phyloP scores from a whole-genome alignment of 2,329 filamentous ascomycete species.

The Nigrospora sphaerica region DNA sequence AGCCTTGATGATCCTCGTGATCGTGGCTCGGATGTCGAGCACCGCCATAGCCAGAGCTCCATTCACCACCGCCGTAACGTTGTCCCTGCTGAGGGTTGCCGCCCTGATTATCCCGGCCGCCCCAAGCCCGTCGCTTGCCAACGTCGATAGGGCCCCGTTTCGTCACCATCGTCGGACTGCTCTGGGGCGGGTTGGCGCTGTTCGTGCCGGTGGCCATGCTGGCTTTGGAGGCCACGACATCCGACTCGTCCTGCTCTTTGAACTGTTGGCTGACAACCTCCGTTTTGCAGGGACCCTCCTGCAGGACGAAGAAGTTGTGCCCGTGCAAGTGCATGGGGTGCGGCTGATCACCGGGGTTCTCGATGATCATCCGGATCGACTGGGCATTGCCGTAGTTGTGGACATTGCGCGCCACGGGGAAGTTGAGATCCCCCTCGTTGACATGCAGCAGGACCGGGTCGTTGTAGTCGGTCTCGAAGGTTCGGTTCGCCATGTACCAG shows the following conservation, averaged over 20 bases:
- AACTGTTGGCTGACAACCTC: conserved; percentile 8
- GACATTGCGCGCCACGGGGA: conserved; percentile 9
- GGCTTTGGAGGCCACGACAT: too few species aligned
- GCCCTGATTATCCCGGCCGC: neutral
- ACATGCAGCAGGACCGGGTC: conserved; percentile 11
- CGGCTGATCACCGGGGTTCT: conserved; percentile 17
- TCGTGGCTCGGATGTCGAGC: neutral
- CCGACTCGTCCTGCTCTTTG: neutral
- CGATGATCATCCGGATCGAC: conserved; percentile 21
- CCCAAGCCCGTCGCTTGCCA: neutral
- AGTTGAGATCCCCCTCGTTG: conserved; percentile 6
- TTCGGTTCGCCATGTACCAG: conserved; percentile 12
- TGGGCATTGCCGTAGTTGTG: conserved; percentile 12
- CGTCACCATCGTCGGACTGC: neutral
- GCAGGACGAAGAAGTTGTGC: conserved; percentile 39
- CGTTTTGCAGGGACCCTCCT: conserved; percentile 16
- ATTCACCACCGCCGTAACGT: too few species aligned
- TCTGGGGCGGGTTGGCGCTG: neutral
- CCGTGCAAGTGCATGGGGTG: conserved; percentile 44
- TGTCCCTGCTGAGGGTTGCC: neutral
- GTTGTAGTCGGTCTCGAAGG: conserved; percentile 13
- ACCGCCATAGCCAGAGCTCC: neutral
- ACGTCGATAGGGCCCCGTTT: too few species aligned
- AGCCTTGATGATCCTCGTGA: neutral
- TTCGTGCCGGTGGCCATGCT: neutral